Evolutionary conservation across 495 filamentous ascomycete species (phyloP), one percentile per base, ranked within the genome.

Genomic region (Xylaria intraflava): DNA sequence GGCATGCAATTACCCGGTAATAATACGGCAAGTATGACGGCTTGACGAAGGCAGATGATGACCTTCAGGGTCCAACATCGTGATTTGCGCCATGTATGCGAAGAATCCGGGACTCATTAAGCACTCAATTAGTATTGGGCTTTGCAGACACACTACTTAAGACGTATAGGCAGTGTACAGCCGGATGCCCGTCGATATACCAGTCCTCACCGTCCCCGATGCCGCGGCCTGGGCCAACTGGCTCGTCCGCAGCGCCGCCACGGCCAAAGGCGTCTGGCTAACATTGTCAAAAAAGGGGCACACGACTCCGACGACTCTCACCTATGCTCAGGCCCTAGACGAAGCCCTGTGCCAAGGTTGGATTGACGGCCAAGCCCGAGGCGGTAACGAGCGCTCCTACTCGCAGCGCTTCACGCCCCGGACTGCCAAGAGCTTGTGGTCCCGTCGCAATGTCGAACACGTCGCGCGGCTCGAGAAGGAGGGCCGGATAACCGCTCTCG

Each of bases 341-440:
- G 61, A 67, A 23, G 78, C 78, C 6, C 65, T 83, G 2, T 83
- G 80, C 57, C 77, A 76, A 54, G 79, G 80, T 6, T 83, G 80
- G 80, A 83, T 83, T 46, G 79, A 83, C 60, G 79, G 79, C 3
- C 78, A 79, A 44, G 70, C 65, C 0, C 61, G 66, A 20, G 52
- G 59, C 20, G 63, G 69, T 50, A 67, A 78, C 52, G 59, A 65
- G 6, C 43, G 16, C 70, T 63, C 61, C 76, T 78, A 9, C 46
- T 16, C 49, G n/a, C 75, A 76, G 50, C 69, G 73, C 2, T 82
- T 80, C 66, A 81, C 79, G 2, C 78, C 79, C 2, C 78, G 80
- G 2, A 72, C 77, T 14, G 53, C 69, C 41, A 74, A 72, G 47
- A 80, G 76, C 57, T 61, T 76, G 29, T 83, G 79, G 80, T 82